Evolutionary conservation across 192 early-diverging fungal species (phyloP).

Genomic region (Podila epicladia): DNA sequence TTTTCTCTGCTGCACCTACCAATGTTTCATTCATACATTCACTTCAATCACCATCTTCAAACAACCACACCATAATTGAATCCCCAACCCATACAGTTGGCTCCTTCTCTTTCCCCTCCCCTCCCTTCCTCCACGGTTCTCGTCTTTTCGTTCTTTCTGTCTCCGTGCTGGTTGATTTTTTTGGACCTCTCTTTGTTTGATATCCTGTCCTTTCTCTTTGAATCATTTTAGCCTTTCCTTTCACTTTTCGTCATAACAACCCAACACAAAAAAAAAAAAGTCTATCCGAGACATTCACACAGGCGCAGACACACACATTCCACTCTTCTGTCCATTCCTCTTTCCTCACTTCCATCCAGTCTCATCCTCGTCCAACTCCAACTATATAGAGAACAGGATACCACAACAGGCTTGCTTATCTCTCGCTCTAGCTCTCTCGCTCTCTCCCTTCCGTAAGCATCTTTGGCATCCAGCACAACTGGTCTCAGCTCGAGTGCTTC

Average conservation of each 20-base stretch:
- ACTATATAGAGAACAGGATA: too few species aligned
- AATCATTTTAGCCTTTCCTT: background rate
- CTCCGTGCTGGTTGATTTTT: background rate
- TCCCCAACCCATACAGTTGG: too few species aligned
- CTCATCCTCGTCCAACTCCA: background rate
- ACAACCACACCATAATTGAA: too few species aligned
- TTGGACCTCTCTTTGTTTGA: conserved; percentile 1
- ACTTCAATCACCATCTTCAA: too few species aligned
- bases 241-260: too few species aligned
- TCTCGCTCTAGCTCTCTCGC: background rate
- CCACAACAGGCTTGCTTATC: too few species aligned
- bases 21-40: too few species aligned
- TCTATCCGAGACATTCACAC: background rate
- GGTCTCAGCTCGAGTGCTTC: background rate
- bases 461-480: background rate
- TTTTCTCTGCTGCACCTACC: background rate
- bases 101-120: too few species aligned
- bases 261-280: too few species aligned
- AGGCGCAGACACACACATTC: background rate
- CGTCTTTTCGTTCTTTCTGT: background rate
- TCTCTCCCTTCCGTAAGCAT: background rate
- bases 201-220: background rate
- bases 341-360: background rate
- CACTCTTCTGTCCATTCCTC: background rate
- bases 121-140: background rate